Base-by-base conservation (phyloP, 495 filamentous ascomycete species). In the Tuber melanosporum region DNA sequence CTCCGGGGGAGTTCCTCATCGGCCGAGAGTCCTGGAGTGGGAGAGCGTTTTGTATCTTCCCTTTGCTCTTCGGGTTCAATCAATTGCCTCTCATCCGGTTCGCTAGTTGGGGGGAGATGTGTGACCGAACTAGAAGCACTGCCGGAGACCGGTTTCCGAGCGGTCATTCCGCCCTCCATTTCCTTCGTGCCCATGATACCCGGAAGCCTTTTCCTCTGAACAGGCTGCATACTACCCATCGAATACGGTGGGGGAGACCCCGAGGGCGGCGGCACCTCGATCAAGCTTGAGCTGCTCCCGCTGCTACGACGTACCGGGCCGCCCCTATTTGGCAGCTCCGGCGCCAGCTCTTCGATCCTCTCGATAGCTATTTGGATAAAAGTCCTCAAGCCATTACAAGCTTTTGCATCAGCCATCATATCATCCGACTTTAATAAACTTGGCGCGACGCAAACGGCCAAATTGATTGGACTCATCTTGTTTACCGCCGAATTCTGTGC, bases 391-490 rank as follows among this genome's bases (percentile, higher is more conserved):
- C 87, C 84, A 1, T 83, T 84, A 10, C 85, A 85, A 49, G 87
- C 85, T 78, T 85, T 86, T 1, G 85, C 86, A 74, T 88, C 87
- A 73, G 86, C 85, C 57, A 87, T 85, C 84, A 75, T 83, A 80
- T 74, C 87, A 84, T 82, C 86, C 79, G 71, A 87, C 69, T 71
- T 73, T 7, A 81, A 72, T 9, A 83, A 73, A 71, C 80, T 85
- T 20, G 87, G 86, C 0, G 85, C 85, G 70, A 89, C 85, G 78
- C 88, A 88, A 41, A 88, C 85, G 15, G 87, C 85, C 15, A 89
- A 81, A 47, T 89, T 89, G 72, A 84, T 84, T 0, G 87, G 75
- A 17, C 82, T 86, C 88, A 89, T 89, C 75, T 88, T 87, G 80
- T 89, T 89, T 66, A 84, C 79, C 22, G 83, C 80, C 42, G 85